These are phyloP conservation scores for Candida bentonensis DNA, from an alignment of 805 yeast genomes.

Conservation along the genomic window DNA sequence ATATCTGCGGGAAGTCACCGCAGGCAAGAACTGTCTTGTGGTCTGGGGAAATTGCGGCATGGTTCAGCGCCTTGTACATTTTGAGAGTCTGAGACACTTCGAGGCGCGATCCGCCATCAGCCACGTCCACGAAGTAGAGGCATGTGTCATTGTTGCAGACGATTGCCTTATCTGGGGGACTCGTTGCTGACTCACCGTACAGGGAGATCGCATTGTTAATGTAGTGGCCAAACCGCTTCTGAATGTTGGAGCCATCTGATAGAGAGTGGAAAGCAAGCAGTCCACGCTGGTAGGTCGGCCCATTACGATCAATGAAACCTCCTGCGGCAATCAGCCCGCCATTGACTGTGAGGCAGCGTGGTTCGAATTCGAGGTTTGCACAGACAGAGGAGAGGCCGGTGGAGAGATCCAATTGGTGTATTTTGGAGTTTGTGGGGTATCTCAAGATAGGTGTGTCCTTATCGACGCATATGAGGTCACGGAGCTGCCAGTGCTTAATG, in stretches of 20 bases:
- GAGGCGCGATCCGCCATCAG: constrained; percentile 13
- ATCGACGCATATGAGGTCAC: constrained; percentile 53
- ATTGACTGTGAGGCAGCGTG: constrained; percentile 52
- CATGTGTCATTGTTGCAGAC: constrained; percentile 76
- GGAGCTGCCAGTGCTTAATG: constrained; percentile 60
- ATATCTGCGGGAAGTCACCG: constrained; percentile 65
- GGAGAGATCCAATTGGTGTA: constrained; percentile 31
- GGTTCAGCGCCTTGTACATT: constrained; percentile 58
- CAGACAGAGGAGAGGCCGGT: constrained; percentile 25
- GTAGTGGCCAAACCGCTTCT: constrained; percentile 58
- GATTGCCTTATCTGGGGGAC: constrained; percentile 36
- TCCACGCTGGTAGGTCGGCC: constrained; percentile 39
- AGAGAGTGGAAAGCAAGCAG: constrained; percentile 44
- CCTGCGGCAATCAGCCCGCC: constrained; percentile 42
- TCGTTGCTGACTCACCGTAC: constrained; percentile 21
- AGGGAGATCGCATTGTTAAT: constrained; percentile 63
- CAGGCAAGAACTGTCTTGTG: constrained; percentile 44
- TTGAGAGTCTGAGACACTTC: constrained; percentile 21
- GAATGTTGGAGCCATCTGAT: constrained; percentile 30
- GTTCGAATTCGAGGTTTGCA: constrained; percentile 45
- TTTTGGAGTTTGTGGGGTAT: constrained; percentile 44
- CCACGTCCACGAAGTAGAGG: constrained; percentile 50
- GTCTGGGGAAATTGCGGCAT: constrained; percentile 57
- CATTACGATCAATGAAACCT: constrained; percentile 31
- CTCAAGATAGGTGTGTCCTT: constrained; percentile 28